These are phyloP conservation scores for Phytophthora kernoviae DNA, from an alignment of 352 stramenopile species.

Conservation along the genomic window DNA sequence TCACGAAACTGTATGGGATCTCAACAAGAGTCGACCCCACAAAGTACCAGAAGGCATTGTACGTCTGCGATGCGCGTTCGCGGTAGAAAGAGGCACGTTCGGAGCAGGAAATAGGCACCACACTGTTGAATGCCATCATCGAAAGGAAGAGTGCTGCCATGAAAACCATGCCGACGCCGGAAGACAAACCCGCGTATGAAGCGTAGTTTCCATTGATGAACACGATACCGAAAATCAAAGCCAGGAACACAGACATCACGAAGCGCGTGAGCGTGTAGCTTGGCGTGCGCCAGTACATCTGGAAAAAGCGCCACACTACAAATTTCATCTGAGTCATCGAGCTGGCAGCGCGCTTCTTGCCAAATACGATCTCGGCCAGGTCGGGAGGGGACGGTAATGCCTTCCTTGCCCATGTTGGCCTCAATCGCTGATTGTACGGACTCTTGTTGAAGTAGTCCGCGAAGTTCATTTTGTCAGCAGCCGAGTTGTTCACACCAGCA, in stretches of 20 bases:
- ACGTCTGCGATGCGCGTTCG: slow-evolving; percentile 79
- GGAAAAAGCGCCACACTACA: slow-evolving; percentile 16
- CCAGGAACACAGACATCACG: slow-evolving; percentile 55
- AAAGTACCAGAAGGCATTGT: slow-evolving; percentile 55
- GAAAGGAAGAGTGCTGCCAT: slow-evolving; percentile 53
- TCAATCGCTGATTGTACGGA: slow-evolving; percentile 3
- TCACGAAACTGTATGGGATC: slow-evolving; percentile 34
- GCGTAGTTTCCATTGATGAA: slow-evolving; percentile 35
- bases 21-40: slow-evolving; percentile 60
- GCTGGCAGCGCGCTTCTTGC: slow-evolving; percentile 15
- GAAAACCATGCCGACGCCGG: slow-evolving; percentile 66
- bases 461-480: slow-evolving; percentile 5
- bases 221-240: slow-evolving; percentile 64
- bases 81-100: slow-evolving; percentile 79
- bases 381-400: slow-evolving; percentile 11
- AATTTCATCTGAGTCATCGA: slow-evolving; percentile 18
- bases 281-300: slow-evolving; percentile 41
- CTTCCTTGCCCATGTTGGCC: slow-evolving; percentile 5
- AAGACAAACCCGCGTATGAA: slow-evolving; percentile 17
- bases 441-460: slow-evolving; percentile 2
- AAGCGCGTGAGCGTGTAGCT: slow-evolving; percentile 71
- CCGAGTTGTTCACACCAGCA: slow-evolving; percentile 24
- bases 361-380: slow-evolving; percentile 21
- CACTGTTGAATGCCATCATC: slow-evolving; percentile 55
- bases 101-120: slow-evolving; percentile 76